Evolutionary conservation across 2,329 filamentous ascomycete genomes (phyloP).

Genomic region (Colletotrichum gigasporum): DNA sequence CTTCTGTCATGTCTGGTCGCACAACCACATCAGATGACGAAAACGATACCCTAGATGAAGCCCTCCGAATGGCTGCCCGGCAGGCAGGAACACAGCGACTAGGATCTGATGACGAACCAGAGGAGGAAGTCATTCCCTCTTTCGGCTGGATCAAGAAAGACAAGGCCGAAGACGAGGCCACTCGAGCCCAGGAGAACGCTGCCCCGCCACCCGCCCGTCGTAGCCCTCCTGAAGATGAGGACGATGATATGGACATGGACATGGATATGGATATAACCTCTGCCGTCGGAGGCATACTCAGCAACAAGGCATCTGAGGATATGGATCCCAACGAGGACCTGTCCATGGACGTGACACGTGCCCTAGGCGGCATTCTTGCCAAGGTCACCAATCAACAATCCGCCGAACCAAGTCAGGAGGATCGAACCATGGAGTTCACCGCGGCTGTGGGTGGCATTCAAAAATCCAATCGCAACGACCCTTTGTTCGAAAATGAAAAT

Average conservation of each 20-base stretch:
- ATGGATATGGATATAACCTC: constrained; percentile 67
- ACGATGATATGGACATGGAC: constrained; percentile 52
- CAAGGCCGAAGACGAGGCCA: constrained; percentile 41
- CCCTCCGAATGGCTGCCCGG: constrained; percentile 77
- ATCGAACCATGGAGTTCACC: constrained; percentile 88
- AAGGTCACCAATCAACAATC: constrained; percentile 38
- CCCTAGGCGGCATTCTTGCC: constrained; percentile 80
- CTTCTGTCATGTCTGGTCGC: constrained; percentile 70
- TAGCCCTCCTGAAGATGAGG: constrained; percentile 11
- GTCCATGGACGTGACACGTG: constrained; percentile 94
- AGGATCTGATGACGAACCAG: constrained; percentile 52
- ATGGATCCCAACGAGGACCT: constrained; percentile 70
- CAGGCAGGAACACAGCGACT: constrained; percentile 79
- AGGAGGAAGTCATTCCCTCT: constrained; percentile 78
- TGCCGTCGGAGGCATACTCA: constrained; percentile 63
- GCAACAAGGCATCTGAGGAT: constrained; percentile 48
- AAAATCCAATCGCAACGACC: constrained; percentile 37
- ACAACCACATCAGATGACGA: constrained; percentile 63
- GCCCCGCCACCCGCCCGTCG: constrained; percentile 18
- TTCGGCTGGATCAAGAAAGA: constrained; percentile 78
- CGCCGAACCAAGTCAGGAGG: constrained; percentile 44
- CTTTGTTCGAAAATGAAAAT: constrained; percentile 50
- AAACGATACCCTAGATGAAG: constrained; percentile 78
- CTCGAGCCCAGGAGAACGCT: constrained; percentile 57
- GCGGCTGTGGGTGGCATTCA: constrained; percentile 79